Evolutionary conservation across 768 basidiomycete genomes (phyloP).

Genomic region (Pholiota conissans): DNA sequence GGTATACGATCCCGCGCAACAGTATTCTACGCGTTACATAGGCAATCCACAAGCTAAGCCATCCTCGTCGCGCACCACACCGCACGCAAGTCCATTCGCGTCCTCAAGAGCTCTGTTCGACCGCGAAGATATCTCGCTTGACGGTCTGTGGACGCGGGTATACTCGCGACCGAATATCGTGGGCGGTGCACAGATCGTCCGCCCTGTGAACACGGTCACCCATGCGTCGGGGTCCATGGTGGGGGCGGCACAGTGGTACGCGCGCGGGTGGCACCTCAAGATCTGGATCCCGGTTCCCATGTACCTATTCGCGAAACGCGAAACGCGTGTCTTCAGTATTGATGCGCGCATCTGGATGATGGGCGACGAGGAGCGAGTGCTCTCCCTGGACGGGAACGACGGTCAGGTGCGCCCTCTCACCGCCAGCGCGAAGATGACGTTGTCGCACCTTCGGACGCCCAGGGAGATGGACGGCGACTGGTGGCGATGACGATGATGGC

Average conservation of each 20-base stretch:
- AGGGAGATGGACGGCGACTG: constrained; percentile 33
- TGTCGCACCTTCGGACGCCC: constrained; percentile 42
- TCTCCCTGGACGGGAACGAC: constrained; percentile 19
- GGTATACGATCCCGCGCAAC: constrained; percentile 14
- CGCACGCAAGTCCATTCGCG: background rate
- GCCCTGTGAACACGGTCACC: background rate
- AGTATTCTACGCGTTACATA: constrained; percentile 13
- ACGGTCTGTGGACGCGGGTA: constrained; percentile 30
- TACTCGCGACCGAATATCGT: constrained; percentile 22
- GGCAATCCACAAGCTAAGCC: background rate
- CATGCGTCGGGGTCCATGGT: constrained; percentile 1
- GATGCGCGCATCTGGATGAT: constrained; percentile 36
- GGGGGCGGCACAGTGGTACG: constrained; percentile 2
- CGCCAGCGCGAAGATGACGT: constrained; percentile 33
- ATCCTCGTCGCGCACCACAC: background rate
- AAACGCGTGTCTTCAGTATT: constrained; percentile 43
- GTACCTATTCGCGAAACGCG: constrained; percentile 44
- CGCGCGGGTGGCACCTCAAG: constrained; percentile 34
- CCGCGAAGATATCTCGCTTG: constrained; percentile 26
- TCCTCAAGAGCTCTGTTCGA: background rate
- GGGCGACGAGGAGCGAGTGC: constrained; percentile 22
- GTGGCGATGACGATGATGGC: constrained; percentile 10
- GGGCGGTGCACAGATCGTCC: constrained; percentile 1
- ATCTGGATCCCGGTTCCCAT: constrained; percentile 51
- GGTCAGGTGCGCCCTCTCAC: constrained; percentile 20